Conservation (phyloP, 352 stramenopile species). For the Pythium guiyangense region DNA sequence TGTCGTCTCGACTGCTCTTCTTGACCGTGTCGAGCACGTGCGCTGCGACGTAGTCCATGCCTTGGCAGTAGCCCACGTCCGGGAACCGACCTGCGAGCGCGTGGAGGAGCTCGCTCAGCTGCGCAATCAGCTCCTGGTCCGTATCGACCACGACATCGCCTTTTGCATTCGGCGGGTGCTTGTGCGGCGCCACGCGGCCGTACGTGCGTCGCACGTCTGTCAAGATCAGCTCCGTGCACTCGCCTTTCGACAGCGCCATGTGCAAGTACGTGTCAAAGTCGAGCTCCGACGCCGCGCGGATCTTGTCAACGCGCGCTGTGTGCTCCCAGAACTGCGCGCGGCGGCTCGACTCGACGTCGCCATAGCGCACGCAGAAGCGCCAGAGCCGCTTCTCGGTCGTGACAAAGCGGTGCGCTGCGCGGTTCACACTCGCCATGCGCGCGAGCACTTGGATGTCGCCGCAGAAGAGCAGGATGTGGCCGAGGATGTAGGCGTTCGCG, state of each 20-base stretch:
- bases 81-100: slow-evolving; percentile 73
- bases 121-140: slow-evolving; percentile 66
- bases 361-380: slow-evolving; percentile 82
- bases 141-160: slow-evolving; percentile 44
- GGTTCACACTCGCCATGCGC: slow-evolving; percentile 50
- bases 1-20: slow-evolving; percentile 45
- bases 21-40: slow-evolving; percentile 82
- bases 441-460: slow-evolving; percentile 47
- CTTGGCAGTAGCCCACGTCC: slow-evolving; percentile 83
- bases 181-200: slow-evolving; percentile 75
- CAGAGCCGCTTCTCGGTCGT: slow-evolving; percentile 55
- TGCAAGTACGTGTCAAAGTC: slow-evolving; percentile 85
- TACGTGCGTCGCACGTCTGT: slow-evolving; percentile 85
- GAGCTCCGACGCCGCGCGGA: slow-evolving; percentile 47
- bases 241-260: slow-evolving; percentile 81
- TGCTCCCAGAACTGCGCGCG: slow-evolving; percentile 82
- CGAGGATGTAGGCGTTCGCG: slow-evolving; percentile 56
- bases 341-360: slow-evolving; percentile 41
- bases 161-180: slow-evolving; percentile 47
- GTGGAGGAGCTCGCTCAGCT: slow-evolving; percentile 80
- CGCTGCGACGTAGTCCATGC: slow-evolving; percentile 86
- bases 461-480: slow-evolving; percentile 69
- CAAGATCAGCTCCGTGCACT: slow-evolving; percentile 77
- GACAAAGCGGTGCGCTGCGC: slow-evolving; percentile 53
- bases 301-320: slow-evolving; percentile 25